phyloP scores from a whole-genome alignment of 768 basidiomycete species.

The Russula ochroleuca region DNA sequence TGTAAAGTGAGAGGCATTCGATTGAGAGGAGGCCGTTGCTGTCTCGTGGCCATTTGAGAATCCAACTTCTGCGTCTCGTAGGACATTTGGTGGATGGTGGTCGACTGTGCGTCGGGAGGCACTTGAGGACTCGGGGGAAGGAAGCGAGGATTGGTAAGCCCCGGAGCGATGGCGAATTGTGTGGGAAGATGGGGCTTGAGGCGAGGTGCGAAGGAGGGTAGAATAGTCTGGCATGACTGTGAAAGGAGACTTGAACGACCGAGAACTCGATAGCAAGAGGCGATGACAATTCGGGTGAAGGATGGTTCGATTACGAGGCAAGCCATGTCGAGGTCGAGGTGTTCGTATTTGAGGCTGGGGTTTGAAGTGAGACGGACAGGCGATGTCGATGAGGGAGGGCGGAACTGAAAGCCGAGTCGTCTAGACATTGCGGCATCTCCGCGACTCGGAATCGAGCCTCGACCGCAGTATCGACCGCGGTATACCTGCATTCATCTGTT shows the following conservation, averaged over 20 bases:
- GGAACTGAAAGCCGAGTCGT: too few relatives aligned
- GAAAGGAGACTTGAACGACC: not conserved
- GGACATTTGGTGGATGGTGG: not conserved
- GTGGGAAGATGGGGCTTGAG: conserved; percentile 1
- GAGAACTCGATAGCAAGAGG: not conserved
- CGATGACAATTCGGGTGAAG: not conserved
- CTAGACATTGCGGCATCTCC: not conserved
- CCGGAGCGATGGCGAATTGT: conserved; percentile 16
- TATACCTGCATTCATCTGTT: too few relatives aligned
- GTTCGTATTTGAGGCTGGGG: not conserved
- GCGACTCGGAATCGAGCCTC: not conserved
- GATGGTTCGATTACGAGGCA: not conserved
- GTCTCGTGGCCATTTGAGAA: not conserved
- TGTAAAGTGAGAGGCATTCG: conserved; percentile 14
- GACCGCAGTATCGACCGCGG: too few relatives aligned
- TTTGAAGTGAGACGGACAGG: not conserved
- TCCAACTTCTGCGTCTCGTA: not conserved
- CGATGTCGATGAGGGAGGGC: too few relatives aligned
- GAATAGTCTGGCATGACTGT: conserved; percentile 12
- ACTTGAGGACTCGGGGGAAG: not conserved
- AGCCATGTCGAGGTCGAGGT: not conserved
- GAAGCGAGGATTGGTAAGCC: not conserved
- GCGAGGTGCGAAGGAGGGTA: conserved; percentile 2
- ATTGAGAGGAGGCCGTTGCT: not conserved
- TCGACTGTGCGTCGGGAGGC: not conserved